Conservation (phyloP, 2,329 filamentous ascomycete species). For the Trichoderma sp. region DNA sequence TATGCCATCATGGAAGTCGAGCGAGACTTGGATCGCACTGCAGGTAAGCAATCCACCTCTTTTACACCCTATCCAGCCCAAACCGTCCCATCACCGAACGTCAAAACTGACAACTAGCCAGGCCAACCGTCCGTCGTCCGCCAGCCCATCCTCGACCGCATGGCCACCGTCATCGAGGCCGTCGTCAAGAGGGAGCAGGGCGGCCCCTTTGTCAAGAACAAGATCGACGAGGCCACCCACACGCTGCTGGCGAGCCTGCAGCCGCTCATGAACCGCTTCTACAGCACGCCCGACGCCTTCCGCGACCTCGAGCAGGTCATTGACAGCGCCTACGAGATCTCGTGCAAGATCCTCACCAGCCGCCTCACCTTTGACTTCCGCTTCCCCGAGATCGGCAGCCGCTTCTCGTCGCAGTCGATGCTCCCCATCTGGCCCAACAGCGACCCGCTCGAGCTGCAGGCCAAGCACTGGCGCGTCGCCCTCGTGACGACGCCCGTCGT, state of each 20-base stretch:
- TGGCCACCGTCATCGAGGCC: conserved; percentile 43
- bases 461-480: conserved; percentile 55
- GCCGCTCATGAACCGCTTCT: conserved; percentile 45
- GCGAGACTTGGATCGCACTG: conserved; percentile 42
- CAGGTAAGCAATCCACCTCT: conserved; percentile 35
- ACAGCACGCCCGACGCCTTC: conserved; percentile 43
- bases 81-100: too few species aligned
- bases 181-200: conserved; percentile 43
- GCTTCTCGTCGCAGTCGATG: conserved; percentile 55
- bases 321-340: conserved; percentile 49
- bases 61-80: not conserved
- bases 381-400: conserved; percentile 54
- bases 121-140: conserved; percentile 42
- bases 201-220: conserved; percentile 38
- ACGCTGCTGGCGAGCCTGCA: conserved; percentile 43
- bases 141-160: conserved; percentile 46
- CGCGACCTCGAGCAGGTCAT: conserved; percentile 49
- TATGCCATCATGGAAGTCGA: conserved; percentile 43
- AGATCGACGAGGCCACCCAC: conserved; percentile 49
- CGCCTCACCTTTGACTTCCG: conserved; percentile 50
- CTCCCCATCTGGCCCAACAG: conserved; percentile 48
- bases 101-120: conserved; percentile 26
- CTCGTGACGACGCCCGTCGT: conserved; percentile 58
- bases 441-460: conserved; percentile 50
- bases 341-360: conserved; percentile 50